A percentile compares a stretch with the other conserved stretches of the same genome.
Conservation (phyloP, 345 rosid genomes). For the Boechera stricta region DNA sequence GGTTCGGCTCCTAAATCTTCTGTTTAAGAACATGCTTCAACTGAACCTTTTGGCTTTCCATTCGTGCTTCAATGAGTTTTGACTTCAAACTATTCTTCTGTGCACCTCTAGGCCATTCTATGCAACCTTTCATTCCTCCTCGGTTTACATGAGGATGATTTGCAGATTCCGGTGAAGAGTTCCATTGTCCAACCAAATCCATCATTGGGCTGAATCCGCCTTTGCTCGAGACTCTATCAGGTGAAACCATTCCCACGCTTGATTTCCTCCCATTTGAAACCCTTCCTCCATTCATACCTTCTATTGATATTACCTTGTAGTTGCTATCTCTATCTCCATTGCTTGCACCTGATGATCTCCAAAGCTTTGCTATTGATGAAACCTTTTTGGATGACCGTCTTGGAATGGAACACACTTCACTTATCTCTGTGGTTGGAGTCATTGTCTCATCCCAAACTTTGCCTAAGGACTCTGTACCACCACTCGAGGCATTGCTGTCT, state of each 20-base stretch:
- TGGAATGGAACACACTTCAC: slow-evolving; percentile 71
- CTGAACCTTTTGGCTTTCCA: slow-evolving; percentile 89
- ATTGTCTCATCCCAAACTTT: slow-evolving; percentile 62
- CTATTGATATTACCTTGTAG: slow-evolving; percentile 72
- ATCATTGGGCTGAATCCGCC: slow-evolving; percentile 67
- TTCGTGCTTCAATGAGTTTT: slow-evolving; percentile 88
- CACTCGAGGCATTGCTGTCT: slow-evolving; percentile 68
- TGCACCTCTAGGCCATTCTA: slow-evolving; percentile 87
- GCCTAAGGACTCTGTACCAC: slow-evolving; percentile 60
- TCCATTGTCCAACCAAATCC: slow-evolving; percentile 76
- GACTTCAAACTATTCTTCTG: slow-evolving; percentile 91
- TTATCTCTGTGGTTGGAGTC: slow-evolving; percentile 69
- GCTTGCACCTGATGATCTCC: slow-evolving; percentile 71
- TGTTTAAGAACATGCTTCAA: slow-evolving; percentile 88
- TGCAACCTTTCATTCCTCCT: slow-evolving; percentile 94
- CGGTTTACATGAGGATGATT: slow-evolving; percentile 72
- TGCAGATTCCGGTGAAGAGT: slow-evolving; percentile 68
- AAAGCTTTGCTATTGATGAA: slow-evolving; percentile 80
- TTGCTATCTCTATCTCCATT: slow-evolving; percentile 66
- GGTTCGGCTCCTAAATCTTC: slow-evolving; percentile 61
- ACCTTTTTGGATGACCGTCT: slow-evolving; percentile 64
- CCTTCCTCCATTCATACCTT: slow-evolving; percentile 72
- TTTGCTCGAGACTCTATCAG: slow-evolving; percentile 68
- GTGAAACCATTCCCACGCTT: slow-evolving; percentile 60
- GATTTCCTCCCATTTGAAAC: slow-evolving; percentile 78